Evolutionary conservation across 2,329 filamentous ascomycete species (phyloP).

Genomic region (Beauveria bassiana): DNA sequence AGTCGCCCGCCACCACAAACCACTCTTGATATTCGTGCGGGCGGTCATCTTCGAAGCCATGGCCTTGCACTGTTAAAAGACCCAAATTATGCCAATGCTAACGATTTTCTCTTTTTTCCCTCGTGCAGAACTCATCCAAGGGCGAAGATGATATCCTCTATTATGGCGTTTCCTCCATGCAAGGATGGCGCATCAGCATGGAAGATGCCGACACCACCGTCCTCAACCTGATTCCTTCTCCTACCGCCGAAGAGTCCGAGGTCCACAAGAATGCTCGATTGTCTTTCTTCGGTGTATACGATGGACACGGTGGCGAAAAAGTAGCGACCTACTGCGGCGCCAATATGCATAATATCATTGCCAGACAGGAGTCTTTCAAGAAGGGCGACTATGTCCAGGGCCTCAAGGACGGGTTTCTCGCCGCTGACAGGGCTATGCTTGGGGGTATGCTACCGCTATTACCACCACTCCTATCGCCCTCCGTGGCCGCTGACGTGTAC

Average conservation of each 20-base stretch:
- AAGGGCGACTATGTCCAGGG: conserved; percentile 88
- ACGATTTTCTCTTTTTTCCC: neutral
- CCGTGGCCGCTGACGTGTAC: neutral
- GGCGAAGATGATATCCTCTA: conserved; percentile 89
- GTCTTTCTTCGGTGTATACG: conserved; percentile 96
- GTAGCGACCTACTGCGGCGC: conserved; percentile 90
- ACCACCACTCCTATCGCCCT: neutral
- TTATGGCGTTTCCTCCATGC: conserved; percentile 96
- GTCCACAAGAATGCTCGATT: conserved; percentile 65
- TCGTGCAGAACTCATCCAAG: conserved; percentile 67
- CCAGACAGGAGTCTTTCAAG: conserved; percentile 92
- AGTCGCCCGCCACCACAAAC: conserved; percentile 2
- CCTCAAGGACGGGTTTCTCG: conserved; percentile 93
- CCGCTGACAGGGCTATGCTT: conserved; percentile 90
- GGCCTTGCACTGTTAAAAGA: neutral
- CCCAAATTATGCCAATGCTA: neutral
- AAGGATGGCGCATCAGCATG: conserved; percentile 99
- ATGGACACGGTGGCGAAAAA: conserved; percentile 95
- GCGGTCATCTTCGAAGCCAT: neutral
- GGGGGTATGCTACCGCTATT: conserved; percentile 57
- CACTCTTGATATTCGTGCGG: neutral
- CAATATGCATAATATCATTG: conserved; percentile 86
- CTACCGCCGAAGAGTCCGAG: conserved; percentile 40
- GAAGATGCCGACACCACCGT: conserved; percentile 90
- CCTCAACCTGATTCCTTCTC: conserved; percentile 69